Base-by-base conservation (phyloP, 2,329 filamentous ascomycete genomes). In the Rutstroemia sp. region DNA sequence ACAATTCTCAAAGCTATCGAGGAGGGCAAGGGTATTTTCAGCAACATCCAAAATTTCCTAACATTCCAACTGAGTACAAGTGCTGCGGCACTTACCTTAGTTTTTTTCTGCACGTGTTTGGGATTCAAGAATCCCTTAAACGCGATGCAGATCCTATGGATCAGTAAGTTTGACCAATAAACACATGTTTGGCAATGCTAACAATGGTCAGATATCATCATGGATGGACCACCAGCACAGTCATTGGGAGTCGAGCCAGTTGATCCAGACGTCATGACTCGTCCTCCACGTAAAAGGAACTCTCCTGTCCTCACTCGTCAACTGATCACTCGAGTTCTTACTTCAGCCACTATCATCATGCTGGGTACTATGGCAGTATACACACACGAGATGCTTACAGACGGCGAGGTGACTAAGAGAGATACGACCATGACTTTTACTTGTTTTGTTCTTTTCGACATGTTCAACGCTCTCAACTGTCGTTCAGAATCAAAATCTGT, bases 351-450 rank as follows among this genome's bases (percentile, higher is more conserved):
- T 46, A 85, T 97, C 66, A 96, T 99, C 72, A 95, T 96, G 84
- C 71, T 88, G 21, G 94, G 94, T 64, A 99, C 94, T 0, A 86
- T 99, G 73, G 78, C 87, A 44, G 88, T 96, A 54, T 99, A 99
- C 74, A 84, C 89, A 63, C 87, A 85, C 68, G 92, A 97, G 75
- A 96, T 99, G 89, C 76, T 86, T 49, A 79, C 83, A 23, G 90
- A 95, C 68, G 86, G 89, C 55, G 76, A 86, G 57, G 88, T 97
- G 58, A 95, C 87, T 1, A 89, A 89, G 50, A 90, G 95, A 64
- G 94, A 99, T 73, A 99, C 94, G 1, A 99, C 94, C 61, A 96
- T 99, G 88, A 97, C 94, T 0, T 99, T 99, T 70, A 99, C 94
- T 5, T 96, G 92, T 73, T 99, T 99, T 69, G 94, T 99, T 47